A percentile compares a stretch with the other conserved stretches of the same genome.
Evolutionary conservation across 1,284 basidiomycete genomes (phyloP).

Genomic region (Kwoniella shivajii): DNA sequence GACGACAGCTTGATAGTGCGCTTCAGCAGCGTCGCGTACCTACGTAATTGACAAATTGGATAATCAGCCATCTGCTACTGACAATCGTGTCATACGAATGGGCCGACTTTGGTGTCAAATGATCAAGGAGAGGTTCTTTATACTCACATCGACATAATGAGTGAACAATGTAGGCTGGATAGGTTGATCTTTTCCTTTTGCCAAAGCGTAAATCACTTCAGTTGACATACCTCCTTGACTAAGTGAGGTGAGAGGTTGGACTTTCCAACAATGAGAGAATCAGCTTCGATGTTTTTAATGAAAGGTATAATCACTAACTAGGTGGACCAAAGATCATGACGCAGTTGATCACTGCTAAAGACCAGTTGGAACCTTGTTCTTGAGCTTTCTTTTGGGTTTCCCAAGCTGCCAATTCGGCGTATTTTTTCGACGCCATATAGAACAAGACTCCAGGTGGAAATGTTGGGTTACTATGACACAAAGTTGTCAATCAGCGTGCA

Average conservation of each 20-base stretch:
- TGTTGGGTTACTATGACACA: neutral
- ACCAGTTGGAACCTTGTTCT: conserved; percentile 20
- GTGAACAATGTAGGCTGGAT: conserved; percentile 24
- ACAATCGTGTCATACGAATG: no score
- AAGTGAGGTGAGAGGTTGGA: conserved; percentile 27
- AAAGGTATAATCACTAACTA: conserved; percentile 7
- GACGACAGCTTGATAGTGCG: conserved; percentile 34
- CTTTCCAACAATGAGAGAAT: neutral
- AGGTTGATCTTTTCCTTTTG: conserved; percentile 21
- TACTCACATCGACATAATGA: conserved; percentile 24
- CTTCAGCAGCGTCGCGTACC: conserved; percentile 37
- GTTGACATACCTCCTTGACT: conserved; percentile 32
- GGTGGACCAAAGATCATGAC: conserved; percentile 27
- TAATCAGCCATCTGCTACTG: neutral
- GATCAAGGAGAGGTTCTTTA: no score
- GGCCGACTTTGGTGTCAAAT: neutral
- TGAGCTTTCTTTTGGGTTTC: conserved; percentile 23
- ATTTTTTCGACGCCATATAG: conserved; percentile 42
- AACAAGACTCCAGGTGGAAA: conserved; percentile 18
- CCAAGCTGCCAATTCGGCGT: conserved; percentile 40
- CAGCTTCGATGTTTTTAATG: neutral
- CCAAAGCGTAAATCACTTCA: conserved; percentile 22
- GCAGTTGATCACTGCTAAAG: conserved; percentile 30
- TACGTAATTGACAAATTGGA: conserved; percentile 4
- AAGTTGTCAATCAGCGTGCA: no score